Conservation (phyloP, 2,329 filamentous ascomycete genomes). For the Cordyceps tenuipes region DNA sequence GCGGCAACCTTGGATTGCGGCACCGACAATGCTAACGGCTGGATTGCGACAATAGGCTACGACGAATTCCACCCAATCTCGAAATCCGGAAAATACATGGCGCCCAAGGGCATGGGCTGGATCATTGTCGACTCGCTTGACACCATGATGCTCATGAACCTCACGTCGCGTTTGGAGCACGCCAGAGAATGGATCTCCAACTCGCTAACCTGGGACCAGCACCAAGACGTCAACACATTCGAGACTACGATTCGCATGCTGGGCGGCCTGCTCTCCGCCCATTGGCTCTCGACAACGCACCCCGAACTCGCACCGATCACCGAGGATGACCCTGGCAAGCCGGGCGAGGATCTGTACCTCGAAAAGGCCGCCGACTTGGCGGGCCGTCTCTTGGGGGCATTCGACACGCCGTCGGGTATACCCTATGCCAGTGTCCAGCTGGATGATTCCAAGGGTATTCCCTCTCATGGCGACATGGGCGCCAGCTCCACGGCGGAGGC, state of each 20-base stretch:
- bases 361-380: slow-evolving; percentile 93
- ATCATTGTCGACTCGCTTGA: slow-evolving; percentile 95
- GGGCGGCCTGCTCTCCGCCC: slow-evolving; percentile 82
- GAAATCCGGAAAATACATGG: slow-evolving; percentile 76
- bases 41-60: slow-evolving; percentile 43
- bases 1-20: slow-evolving; percentile 15
- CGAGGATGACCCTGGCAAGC: slow-evolving; percentile 61
- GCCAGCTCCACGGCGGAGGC: slow-evolving; percentile 93
- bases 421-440: slow-evolving; percentile 89
- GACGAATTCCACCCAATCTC: slow-evolving; percentile 83
- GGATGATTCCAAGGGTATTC: slow-evolving; percentile 64
- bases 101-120: slow-evolving; percentile 84
- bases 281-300: slow-evolving; percentile 83
- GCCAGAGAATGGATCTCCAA: slow-evolving; percentile 84
- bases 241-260: slow-evolving; percentile 98
- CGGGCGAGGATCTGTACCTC: slow-evolving; percentile 85
- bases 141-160: slow-evolving; percentile 97
- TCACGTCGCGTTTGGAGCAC: slow-evolving; percentile 74
- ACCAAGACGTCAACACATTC: slow-evolving; percentile 95
- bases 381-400: slow-evolving; percentile 77
- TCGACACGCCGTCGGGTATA: slow-evolving; percentile 77
- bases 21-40: background rate
- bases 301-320: slow-evolving; percentile 68
- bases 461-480: slow-evolving; percentile 75
- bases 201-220: slow-evolving; percentile 75